Base-by-base conservation (phyloP, 257 asterid species). In the Penstemon newberryi region DNA sequence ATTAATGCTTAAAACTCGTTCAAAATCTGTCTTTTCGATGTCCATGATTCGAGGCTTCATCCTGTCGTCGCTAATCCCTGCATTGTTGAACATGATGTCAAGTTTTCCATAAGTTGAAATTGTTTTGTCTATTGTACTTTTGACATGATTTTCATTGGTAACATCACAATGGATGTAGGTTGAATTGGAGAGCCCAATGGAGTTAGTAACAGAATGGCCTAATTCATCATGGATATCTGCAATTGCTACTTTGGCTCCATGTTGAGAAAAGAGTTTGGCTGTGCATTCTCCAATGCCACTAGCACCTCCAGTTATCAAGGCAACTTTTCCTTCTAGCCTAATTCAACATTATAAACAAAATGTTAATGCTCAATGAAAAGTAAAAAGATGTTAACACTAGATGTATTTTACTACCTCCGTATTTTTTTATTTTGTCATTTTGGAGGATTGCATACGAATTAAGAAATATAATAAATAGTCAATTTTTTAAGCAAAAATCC, bases 281-380 rank as follows among this genome's bases (percentile, higher is more conserved):
- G 82, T 83, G 78, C 74, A 67, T 73, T 78, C 33, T 25, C 33
- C 33, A 25, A 25, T 25, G 33, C 33, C 33, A 25, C 33, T 25
- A 25, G 33, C 33, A 82, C 84, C 95, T 0, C 92, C 92, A 0
- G 92, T 85, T 63, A 88, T 71, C 2, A 85, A 70, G 1, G 88
- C 92, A 1, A 88, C 88, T 71, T 88, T 88, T 11, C 95, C 95
- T 67, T 77, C 88, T 4, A 88, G 78, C 63, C 91, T 87, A 19
- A 62, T 38, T 2, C 53, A 45, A 4, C 7, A 18, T 15, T 42
- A 38, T 1, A 8, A 41, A 38, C 10, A 9, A 5, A 38, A 3
- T 1, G 25, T 13, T 3, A 11, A 2, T 58, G 2, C 8, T 4
- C 11, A 63, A 2, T 15, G 18, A 15, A 15, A 15, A 15, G 6